Evolutionary conservation across 352 stramenopile species (phyloP), one percentile per base, ranked within the genome.

Genomic region (Stephanocyclus meneghinianus): DNA sequence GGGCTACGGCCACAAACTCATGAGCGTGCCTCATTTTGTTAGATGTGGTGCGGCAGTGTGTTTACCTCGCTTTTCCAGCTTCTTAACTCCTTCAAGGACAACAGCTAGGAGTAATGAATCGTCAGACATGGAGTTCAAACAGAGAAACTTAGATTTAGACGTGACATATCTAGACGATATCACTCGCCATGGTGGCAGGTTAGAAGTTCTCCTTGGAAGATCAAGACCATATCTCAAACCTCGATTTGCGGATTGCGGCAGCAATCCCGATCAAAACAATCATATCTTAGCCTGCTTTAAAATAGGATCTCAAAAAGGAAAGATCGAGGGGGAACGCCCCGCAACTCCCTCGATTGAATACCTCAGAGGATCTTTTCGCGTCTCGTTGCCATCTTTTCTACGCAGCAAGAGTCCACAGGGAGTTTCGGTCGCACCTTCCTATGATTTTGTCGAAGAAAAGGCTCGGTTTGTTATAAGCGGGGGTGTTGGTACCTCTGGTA

Each of bases 391-490:
- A 48, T 65, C 55, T 9, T 79, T 79, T 37, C 42, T 84, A 51
- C 63, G 44, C 16, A 61, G 45, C 42, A 74, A 42, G n/a, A 55
- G 35, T 44, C 16, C 11, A 21, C 61, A 59, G 37, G 47, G 60
- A 45, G 42, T 85, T 21, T 78, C 56, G 0, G 50, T 85, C 15
- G 57, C 65, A 44, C 78, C 78, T 8, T 81, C 71, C 1, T 85
- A 70, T 56, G 60, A 85, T 45, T 85, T 85, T 47, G 32, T 63
- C 6, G 67, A 85, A 10, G 66, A 42, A 37, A 71, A 61, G 42
- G 66, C 78, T n/a, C 66, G 78, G 40, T 79, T 72, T 53, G 55
- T 80, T 47, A n/a, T 85, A 15, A 80, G 66, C 57, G 66, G 71
- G 2, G 78, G 80, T 45, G 78, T 85, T 30, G 78, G 78, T 11